Evolutionary conservation across 148 eudicot genomes (phyloP).

Genomic region (Oxyria digyna): DNA sequence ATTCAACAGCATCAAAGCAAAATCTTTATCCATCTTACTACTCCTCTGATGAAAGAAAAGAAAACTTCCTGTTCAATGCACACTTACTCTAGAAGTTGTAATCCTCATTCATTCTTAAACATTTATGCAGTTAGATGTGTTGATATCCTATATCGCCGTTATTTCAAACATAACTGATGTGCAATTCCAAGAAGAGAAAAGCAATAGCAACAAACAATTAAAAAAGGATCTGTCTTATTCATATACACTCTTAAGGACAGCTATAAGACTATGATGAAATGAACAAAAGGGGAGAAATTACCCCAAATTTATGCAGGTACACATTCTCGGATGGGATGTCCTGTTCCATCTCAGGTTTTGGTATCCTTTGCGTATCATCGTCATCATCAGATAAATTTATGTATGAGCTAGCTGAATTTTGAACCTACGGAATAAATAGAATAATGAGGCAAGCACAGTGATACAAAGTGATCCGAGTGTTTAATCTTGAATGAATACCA

Average conservation of each 20-base stretch:
- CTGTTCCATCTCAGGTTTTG: constrained; percentile 30
- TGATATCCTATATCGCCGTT: not conserved
- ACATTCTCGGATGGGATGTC: constrained; percentile 23
- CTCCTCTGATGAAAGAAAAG: not conserved
- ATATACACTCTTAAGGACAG: not conserved
- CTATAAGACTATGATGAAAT: not conserved
- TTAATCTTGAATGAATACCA: not conserved
- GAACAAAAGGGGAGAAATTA: constrained; percentile 11
- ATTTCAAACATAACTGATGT: not conserved
- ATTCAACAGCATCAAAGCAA: not conserved
- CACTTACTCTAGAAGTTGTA: not conserved
- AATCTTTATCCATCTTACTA: not conserved
- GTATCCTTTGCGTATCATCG: constrained; percentile 16
- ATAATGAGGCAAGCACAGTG: not conserved
- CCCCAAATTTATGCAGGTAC: constrained; percentile 29
- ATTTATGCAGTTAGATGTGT: not conserved
- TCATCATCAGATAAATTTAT: constrained; percentile 18
- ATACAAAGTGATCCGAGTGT: not conserved
- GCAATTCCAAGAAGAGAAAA: not conserved
- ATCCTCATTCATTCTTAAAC: not conserved
- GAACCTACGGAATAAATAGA: constrained; percentile 7
- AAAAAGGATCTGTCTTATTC: not conserved
- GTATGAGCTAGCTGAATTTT: constrained; percentile 22
- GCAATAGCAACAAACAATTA: not conserved
- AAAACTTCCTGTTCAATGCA: not conserved